A percentile compares a stretch with the other conserved stretches of the same genome.
Conservation (phyloP, 495 filamentous ascomycete species). For the Copromyces sp. region DNA sequence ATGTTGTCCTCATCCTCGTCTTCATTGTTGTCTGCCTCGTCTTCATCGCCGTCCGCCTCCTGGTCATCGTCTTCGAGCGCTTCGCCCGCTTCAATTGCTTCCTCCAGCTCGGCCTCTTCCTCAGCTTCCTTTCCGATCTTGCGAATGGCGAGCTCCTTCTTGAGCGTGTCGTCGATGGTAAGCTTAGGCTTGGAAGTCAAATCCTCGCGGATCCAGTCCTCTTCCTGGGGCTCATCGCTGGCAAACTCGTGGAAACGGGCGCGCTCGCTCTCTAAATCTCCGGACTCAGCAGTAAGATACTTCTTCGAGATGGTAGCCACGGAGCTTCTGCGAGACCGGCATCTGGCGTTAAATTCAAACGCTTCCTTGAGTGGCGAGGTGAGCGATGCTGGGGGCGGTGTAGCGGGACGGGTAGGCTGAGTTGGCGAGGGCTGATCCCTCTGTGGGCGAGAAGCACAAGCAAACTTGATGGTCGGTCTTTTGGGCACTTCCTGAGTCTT, state of each 20-base stretch:
- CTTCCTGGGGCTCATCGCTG: constrained; percentile 65
- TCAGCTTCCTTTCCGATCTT: constrained; percentile 84
- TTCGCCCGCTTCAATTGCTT: constrained; percentile 53
- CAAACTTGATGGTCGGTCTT: constrained; percentile 41
- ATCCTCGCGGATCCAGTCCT: constrained; percentile 74
- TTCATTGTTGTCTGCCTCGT: constrained; percentile 37
- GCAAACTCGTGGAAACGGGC: constrained; percentile 89
- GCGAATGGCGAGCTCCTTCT: constrained; percentile 82
- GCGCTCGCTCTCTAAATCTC: constrained; percentile 55
- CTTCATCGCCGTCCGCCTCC: constrained; percentile 32
- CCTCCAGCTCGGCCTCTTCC: constrained; percentile 68
- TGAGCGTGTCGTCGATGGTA: constrained; percentile 80
- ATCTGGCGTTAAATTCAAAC: constrained; percentile 11
- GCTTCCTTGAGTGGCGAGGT: constrained; percentile 7
- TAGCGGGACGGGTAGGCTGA: constrained; percentile 9
- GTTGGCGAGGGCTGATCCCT: constrained; percentile 4
- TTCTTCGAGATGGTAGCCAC: constrained; percentile 25
- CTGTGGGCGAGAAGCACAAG: constrained; percentile 23
- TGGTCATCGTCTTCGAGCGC: constrained; percentile 47
- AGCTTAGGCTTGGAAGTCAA: constrained; percentile 51
- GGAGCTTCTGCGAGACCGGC: constrained; percentile 33
- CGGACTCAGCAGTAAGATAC: constrained; percentile 39
- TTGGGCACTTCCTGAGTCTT: constrained; percentile 28
- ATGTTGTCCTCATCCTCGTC: constrained; percentile 43
- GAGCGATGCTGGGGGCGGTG: constrained; percentile 5